These are phyloP conservation scores for Plantago elongata DNA, from an alignment of 257 asterid species.

Conservation along the genomic window DNA sequence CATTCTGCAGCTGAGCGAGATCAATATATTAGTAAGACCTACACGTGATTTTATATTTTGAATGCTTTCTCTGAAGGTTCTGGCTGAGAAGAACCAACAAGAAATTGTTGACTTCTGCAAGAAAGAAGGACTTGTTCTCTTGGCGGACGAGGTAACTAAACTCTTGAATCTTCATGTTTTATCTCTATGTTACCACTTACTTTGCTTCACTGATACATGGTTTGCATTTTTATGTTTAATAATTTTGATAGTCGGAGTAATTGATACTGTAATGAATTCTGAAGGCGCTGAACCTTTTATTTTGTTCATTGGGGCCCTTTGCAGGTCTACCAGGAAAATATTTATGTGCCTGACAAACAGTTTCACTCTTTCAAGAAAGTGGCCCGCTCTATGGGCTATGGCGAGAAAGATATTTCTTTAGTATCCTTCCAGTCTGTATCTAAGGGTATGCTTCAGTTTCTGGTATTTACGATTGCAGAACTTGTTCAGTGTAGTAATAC, in stretches of 20 bases:
- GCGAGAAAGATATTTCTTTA: constrained; percentile 70
- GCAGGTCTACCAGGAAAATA: constrained; percentile 92
- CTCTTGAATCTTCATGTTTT: not conserved
- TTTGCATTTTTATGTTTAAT: not conserved
- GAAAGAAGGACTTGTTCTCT: constrained; percentile 93
- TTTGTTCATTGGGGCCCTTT: constrained; percentile 8
- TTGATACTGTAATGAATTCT: not conserved
- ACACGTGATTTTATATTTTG: constrained; percentile 9
- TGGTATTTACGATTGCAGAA: constrained; percentile 6
- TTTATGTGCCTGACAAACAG: constrained; percentile 90
- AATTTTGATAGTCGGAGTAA: constrained; percentile 6
- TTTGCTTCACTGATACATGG: not conserved
- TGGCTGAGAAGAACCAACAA: constrained; percentile 60
- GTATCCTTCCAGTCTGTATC: constrained; percentile 96
- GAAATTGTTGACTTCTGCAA: constrained; percentile 93
- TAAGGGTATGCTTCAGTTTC: constrained; percentile 46
- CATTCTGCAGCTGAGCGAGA: not conserved
- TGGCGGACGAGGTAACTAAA: constrained; percentile 86
- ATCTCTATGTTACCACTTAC: not conserved
- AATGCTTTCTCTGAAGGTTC: constrained; percentile 35
- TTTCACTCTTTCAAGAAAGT: constrained; percentile 92
- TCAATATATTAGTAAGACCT: not conserved
- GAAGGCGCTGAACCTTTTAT: constrained; percentile 1
- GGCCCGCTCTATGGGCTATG: constrained; percentile 75
- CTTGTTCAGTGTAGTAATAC: constrained; percentile 7